Evolutionary conservation across 306 rosid genomes (phyloP).

Genomic region (Comarum palustre): DNA sequence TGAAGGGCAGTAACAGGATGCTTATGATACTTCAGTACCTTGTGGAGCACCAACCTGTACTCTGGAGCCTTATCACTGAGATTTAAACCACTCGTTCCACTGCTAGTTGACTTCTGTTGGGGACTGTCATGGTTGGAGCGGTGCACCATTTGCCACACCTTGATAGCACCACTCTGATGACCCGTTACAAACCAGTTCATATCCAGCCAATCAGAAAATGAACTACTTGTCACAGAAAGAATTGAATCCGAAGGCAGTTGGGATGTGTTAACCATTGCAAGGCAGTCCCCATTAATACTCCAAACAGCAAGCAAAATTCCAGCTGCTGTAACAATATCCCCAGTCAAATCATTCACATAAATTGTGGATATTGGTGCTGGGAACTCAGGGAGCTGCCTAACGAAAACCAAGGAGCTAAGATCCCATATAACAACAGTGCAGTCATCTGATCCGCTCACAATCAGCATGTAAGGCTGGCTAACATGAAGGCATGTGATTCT

Average conservation of each 20-base stretch:
- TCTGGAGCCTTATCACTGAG: conserved; percentile 60
- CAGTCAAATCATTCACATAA: conserved; percentile 87
- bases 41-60: conserved; percentile 72
- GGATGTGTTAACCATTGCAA: conserved; percentile 82
- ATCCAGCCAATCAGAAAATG: conserved; percentile 88
- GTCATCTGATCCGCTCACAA: conserved; percentile 96
- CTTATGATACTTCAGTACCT: conserved; percentile 81
- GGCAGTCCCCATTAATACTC: conserved; percentile 97
- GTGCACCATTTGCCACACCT: conserved; percentile 98
- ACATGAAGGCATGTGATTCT: conserved; percentile 88
- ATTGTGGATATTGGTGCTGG: conserved; percentile 83
- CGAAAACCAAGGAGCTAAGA: conserved; percentile 84
- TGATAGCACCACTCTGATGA: conserved; percentile 98
- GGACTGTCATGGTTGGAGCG: conserved; percentile 52
- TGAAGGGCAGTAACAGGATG: conserved; percentile 84
- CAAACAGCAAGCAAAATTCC: conserved; percentile 91
- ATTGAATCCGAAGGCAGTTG: conserved; percentile 96
- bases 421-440: conserved; percentile 96
- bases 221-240: conserved; percentile 80
- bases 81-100: conserved; percentile 46
- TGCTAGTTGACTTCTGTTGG: conserved; percentile 49
- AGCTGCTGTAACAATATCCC: conserved; percentile 94
- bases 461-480: conserved; percentile 95
- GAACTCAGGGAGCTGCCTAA: conserved; percentile 94
- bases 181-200: conserved; percentile 97